A percentile compares a stretch with the other conserved stretches of the same genome.
These are phyloP conservation scores for Entomophthora muscae DNA, from an alignment of 371 early-diverging fungal genomes.

Conservation along the genomic window DNA sequence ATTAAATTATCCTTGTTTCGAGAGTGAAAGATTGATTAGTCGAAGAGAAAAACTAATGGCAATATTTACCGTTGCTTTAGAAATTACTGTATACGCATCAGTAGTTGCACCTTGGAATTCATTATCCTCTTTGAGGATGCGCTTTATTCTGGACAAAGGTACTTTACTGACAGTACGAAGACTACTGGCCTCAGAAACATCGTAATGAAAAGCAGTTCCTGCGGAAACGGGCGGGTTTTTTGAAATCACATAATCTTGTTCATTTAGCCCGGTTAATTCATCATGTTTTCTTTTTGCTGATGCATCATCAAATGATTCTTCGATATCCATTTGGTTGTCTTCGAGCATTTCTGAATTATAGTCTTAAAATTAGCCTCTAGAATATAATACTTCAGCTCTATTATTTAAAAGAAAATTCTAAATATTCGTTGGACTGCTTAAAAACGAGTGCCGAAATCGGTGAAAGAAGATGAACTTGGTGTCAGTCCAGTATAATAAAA, in stretches of 20 bases:
- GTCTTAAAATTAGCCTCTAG: too few species aligned
- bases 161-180: background rate
- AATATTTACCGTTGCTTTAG: background rate
- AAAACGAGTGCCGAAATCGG: too few species aligned
- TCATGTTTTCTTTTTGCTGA: background rate
- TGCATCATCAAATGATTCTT: background rate
- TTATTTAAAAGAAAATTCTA: too few species aligned
- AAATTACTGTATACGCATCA: background rate
- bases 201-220: background rate
- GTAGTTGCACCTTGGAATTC: background rate
- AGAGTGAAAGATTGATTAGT: too few species aligned
- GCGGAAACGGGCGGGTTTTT: background rate
- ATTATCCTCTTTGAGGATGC: background rate
- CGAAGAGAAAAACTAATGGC: background rate
- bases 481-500: too few species aligned
- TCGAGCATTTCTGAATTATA: background rate
- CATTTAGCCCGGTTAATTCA: background rate
- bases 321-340: background rate
- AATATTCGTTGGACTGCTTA: too few species aligned
- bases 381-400: too few species aligned
- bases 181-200: background rate
- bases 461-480: too few species aligned
- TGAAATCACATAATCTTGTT: background rate
- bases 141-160: background rate
- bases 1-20: background rate